Conservation (phyloP, 345 rosid species). For the Aethionema arabicum region DNA sequence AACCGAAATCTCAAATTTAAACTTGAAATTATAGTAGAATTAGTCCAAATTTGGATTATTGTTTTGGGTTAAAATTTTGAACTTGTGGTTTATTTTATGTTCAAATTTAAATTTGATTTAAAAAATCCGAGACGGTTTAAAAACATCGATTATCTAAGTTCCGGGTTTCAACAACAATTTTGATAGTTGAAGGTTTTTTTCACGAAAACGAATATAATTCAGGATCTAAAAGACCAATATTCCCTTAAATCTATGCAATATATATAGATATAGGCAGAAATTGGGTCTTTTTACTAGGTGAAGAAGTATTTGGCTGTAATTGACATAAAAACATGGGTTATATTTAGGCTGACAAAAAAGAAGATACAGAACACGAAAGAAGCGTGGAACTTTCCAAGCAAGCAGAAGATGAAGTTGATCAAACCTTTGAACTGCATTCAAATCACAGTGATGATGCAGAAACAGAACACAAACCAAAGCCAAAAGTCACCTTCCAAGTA, state of each 20-base stretch:
- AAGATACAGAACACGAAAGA: conserved; percentile 26
- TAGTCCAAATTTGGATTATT: too few relatives aligned
- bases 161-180: too few relatives aligned
- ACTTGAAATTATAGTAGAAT: too few relatives aligned
- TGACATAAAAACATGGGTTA: conserved; percentile 21
- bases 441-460: conserved; percentile 26
- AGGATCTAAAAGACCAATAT: too few relatives aligned
- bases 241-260: background rate
- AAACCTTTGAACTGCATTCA: conserved; percentile 17
- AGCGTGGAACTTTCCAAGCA: conserved; percentile 20
- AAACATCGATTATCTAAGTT: too few relatives aligned
- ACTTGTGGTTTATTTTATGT: too few relatives aligned
- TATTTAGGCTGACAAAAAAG: conserved; percentile 30
- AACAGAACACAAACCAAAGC: conserved; percentile 5
- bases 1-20: too few relatives aligned
- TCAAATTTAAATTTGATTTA: too few relatives aligned
- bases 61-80: too few relatives aligned
- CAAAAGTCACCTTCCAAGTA: conserved; percentile 8
- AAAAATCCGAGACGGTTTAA: too few relatives aligned
- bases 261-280: conserved; percentile 13
- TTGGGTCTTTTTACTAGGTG: background rate
- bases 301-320: conserved; percentile 9
- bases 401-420: conserved; percentile 20
- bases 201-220: too few relatives aligned
- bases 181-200: too few relatives aligned